A percentile compares a stretch with the other conserved stretches of the same genome.
Evolutionary conservation across 208 protist genomes (phyloP).

Genomic region (Crithidia acanthocephali): DNA sequence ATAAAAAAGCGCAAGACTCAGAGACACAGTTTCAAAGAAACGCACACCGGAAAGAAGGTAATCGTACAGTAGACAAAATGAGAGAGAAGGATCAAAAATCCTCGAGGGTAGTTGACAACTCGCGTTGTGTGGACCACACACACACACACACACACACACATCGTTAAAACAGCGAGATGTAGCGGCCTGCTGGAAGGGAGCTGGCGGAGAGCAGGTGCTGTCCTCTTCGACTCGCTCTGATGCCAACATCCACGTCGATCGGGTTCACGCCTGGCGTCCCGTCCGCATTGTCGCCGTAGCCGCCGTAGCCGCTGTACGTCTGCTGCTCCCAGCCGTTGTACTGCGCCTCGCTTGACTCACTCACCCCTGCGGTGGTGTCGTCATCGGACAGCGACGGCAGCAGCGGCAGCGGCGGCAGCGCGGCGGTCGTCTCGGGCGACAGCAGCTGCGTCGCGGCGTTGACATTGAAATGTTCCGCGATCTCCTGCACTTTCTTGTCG

Average conservation of each 20-base stretch:
- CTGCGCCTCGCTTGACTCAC: constrained; percentile 18
- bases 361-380: constrained; percentile 15
- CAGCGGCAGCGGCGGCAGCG: constrained; percentile 31
- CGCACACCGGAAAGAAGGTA: background rate
- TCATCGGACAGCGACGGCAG: constrained; percentile 9
- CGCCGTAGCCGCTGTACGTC: constrained; percentile 3
- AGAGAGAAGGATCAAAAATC: background rate
- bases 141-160: no score
- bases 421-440: constrained; percentile 20
- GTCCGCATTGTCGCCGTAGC: constrained; percentile 2
- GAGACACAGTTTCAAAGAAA: no score
- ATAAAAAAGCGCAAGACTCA: no score
- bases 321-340: background rate
- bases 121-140: no score
- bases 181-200: constrained; percentile 25
- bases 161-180: constrained; percentile 18
- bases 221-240: constrained; percentile 11
- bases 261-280: constrained; percentile 20
- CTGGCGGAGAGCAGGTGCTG: constrained; percentile 7
- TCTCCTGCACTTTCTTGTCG: constrained; percentile 29
- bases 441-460: constrained; percentile 28
- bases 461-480: constrained; percentile 31
- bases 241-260: constrained; percentile 22
- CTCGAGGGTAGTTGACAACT: no score
- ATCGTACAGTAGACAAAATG: constrained; percentile 3